These are phyloP conservation scores for Chimonanthus praecox DNA, from an alignment of 164 flowering plant genomes.

Conservation along the genomic window DNA sequence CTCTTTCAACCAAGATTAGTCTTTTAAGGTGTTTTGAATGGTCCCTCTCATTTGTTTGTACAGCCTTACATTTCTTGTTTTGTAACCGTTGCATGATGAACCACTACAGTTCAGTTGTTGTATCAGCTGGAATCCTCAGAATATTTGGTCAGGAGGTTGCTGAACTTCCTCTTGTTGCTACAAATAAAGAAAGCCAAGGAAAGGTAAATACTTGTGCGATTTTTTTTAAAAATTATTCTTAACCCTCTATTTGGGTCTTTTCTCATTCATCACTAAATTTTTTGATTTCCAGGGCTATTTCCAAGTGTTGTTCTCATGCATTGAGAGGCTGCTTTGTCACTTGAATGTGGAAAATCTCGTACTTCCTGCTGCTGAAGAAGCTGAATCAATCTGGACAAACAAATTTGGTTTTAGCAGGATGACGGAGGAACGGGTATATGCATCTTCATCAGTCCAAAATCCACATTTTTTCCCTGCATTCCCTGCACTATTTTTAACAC, in stretches of 20 bases:
- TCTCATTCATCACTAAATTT: background rate
- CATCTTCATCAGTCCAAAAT: background rate
- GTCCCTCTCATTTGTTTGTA: background rate
- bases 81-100: background rate
- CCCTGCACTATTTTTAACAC: background rate
- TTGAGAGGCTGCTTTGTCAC: constrained; percentile 51
- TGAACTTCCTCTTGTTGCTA: constrained; percentile 94
- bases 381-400: constrained; percentile 77
- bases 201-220: constrained; percentile 37
- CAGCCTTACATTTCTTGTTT: background rate
- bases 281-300: constrained; percentile 63
- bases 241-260: background rate
- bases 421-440: constrained; percentile 59
- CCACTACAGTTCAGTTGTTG: constrained; percentile 64
- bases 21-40: background rate
- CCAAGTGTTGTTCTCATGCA: constrained; percentile 66
- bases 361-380: constrained; percentile 92
- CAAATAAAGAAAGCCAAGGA: constrained; percentile 70
- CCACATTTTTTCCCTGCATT: background rate
- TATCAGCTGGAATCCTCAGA: constrained; percentile 85
- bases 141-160: constrained; percentile 85
- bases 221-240: background rate
- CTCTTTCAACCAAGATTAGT: background rate
- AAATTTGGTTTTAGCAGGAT: constrained; percentile 76
- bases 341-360: constrained; percentile 66